phyloP scores from a whole-genome alignment of 2,329 filamentous ascomycete species.

The Xylaria arbuscula region DNA sequence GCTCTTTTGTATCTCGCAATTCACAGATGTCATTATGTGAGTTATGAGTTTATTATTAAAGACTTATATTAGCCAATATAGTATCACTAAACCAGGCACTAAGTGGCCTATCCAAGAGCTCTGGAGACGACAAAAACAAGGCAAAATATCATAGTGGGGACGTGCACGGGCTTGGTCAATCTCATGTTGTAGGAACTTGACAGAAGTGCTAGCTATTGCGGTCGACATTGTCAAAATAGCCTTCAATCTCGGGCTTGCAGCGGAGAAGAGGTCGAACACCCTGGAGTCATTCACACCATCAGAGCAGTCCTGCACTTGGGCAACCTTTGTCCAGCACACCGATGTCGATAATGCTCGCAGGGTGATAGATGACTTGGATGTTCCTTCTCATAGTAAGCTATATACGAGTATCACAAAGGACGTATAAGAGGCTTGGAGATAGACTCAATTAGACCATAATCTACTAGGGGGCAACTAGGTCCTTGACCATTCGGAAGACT shows the following conservation, averaged over 20 bases:
- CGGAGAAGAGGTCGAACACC: constrained; percentile 6
- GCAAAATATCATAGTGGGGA: constrained; percentile 14
- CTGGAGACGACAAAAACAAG: not conserved
- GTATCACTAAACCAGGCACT: not conserved
- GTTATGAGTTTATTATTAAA: constrained; percentile 7
- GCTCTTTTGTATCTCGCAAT: constrained; percentile 15
- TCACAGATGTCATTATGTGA: constrained; percentile 16
- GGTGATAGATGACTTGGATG: constrained; percentile 5
- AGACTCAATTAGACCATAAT: too few relatives aligned
- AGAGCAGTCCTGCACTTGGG: constrained; percentile 15
- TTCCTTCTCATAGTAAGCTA: constrained; percentile 4
- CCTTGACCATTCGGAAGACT: too few relatives aligned
- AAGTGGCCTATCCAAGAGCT: constrained; percentile 38
- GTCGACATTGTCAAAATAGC: constrained; percentile 21
- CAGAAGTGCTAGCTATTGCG: constrained; percentile 25
- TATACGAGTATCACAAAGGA: too few relatives aligned
- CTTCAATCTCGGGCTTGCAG: constrained; percentile 23
- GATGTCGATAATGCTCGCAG: constrained; percentile 1
- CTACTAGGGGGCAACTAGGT: too few relatives aligned
- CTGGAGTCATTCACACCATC: not conserved
- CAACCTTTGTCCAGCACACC: constrained; percentile 4
- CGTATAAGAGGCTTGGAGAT: too few relatives aligned
- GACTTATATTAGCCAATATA: not conserved
- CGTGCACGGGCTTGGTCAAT: constrained; percentile 17
- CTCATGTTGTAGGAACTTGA: constrained; percentile 25